Evolutionary conservation across 2,329 filamentous ascomycete genomes (phyloP).

Genomic region (Penicillium freii): DNA sequence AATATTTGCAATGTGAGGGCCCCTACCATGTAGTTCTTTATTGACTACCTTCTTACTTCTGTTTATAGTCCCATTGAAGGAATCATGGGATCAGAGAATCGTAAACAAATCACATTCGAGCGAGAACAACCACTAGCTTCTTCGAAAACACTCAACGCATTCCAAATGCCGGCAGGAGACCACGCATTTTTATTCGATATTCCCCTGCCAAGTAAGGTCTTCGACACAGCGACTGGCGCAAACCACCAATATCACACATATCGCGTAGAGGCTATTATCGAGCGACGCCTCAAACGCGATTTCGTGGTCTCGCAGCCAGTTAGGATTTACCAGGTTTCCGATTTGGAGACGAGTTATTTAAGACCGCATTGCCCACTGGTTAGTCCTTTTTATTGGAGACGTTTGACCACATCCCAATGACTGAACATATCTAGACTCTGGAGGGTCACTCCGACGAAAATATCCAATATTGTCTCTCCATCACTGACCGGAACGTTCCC

Average conservation of each 20-base stretch:
- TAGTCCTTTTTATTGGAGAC: not conserved
- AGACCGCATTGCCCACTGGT: constrained; percentile 5
- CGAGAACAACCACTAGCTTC: constrained; percentile 15
- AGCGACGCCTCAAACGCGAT: constrained; percentile 16
- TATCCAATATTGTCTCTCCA: constrained; percentile 20
- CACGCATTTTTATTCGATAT: constrained; percentile 24
- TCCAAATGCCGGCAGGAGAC: constrained; percentile 18
- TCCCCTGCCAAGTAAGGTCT: constrained; percentile 7
- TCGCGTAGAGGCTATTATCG: constrained; percentile 12
- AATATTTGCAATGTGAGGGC: constrained; percentile 16
- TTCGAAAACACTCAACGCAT: constrained; percentile 16
- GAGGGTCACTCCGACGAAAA: constrained; percentile 10
- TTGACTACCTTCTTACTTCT: not conserved
- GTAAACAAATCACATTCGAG: constrained; percentile 16
- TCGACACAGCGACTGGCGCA: constrained; percentile 13
- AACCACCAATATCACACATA: constrained; percentile 21
- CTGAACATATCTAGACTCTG: constrained; percentile 7
- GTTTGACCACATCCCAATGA: not conserved
- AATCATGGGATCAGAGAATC: not conserved
- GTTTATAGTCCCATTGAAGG: constrained; percentile 1
- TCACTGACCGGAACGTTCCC: constrained; percentile 17
- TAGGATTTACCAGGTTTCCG: constrained; percentile 13
- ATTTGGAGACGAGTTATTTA: not conserved
- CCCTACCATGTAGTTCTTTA: not conserved
- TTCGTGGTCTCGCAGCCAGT: constrained; percentile 17